Conservation (phyloP, 306 rosid species). For the Aeschynomene evenia region DNA sequence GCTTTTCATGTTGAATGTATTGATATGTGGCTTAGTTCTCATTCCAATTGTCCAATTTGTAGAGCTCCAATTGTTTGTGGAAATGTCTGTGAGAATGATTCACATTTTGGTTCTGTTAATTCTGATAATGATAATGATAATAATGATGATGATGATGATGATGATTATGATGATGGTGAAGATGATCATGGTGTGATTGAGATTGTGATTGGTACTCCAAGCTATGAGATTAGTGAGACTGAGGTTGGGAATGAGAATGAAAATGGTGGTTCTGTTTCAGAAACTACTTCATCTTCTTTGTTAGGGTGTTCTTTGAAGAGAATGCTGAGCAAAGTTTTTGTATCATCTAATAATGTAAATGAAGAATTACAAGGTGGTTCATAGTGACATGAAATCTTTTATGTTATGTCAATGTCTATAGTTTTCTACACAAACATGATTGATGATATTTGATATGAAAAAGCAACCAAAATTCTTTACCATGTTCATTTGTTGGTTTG, state of each 20-base stretch:
- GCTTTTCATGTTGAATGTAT: constrained; percentile 80
- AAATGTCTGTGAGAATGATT: constrained; percentile 1
- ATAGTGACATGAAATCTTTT: constrained; percentile 6
- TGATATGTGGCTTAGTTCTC: constrained; percentile 88
- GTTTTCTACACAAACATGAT: neutral
- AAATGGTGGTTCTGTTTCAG: constrained; percentile 19
- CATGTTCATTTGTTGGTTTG: neutral
- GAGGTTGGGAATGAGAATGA: neutral
- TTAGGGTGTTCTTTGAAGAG: constrained; percentile 63
- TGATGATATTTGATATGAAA: neutral
- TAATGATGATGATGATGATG: neutral
- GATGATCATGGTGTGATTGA: constrained; percentile 29
- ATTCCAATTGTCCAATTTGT: constrained; percentile 77
- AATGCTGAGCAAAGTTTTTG: constrained; percentile 63
- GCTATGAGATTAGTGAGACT: constrained; percentile 35
- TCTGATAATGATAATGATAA: neutral
- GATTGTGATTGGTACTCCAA: constrained; percentile 42
- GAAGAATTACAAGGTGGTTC: constrained; percentile 29
- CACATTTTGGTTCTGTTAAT: constrained; percentile 10
- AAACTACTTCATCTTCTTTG: constrained; percentile 49
- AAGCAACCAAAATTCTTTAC: neutral
- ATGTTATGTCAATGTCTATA: neutral
- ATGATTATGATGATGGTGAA: neutral
- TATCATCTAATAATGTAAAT: constrained; percentile 44
- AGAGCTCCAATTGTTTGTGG: constrained; percentile 45